A percentile compares a stretch with the other conserved stretches of the same genome.
These are phyloP conservation scores for Tolypocladium sp. DNA, from an alignment of 2,329 filamentous ascomycete species.

Conservation along the genomic window DNA sequence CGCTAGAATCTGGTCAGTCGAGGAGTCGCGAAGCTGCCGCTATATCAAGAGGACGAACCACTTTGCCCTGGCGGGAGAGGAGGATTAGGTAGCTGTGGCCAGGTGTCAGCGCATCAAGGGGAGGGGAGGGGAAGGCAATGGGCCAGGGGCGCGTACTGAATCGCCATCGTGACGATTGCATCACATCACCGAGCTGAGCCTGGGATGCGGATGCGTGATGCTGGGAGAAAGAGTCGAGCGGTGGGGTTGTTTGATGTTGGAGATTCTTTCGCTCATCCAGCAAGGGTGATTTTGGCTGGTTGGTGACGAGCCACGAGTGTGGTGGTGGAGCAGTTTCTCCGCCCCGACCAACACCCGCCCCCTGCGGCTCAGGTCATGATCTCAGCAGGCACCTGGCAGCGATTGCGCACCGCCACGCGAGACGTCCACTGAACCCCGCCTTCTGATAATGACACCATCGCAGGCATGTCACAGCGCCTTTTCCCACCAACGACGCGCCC, in stretches of 20 bases:
- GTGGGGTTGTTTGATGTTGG: constrained; percentile 1
- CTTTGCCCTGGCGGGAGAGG: constrained; percentile 96
- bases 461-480: not conserved
- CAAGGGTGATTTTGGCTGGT: constrained; percentile 11
- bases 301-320: constrained; percentile 11
- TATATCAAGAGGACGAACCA: constrained; percentile 53
- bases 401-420: too few species aligned
- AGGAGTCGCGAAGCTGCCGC: not conserved
- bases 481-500: not conserved
- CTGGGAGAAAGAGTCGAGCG: not conserved
- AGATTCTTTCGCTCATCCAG: constrained; percentile 2
- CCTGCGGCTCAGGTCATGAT: not conserved
- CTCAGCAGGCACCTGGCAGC: not conserved
- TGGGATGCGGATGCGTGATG: constrained; percentile 3
- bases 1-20: constrained; percentile 47
- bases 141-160: constrained; percentile 26
- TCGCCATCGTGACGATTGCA: constrained; percentile 27
- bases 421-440: not conserved
- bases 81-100: constrained; percentile 81
- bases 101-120: constrained; percentile 10
- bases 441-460: not conserved
- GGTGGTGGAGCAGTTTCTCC: not conserved
- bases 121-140: not conserved
- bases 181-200: constrained; percentile 10
- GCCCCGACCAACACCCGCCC: not conserved